These are phyloP conservation scores for Gypsophila paniculata DNA, from an alignment of 179 eudicot species.

Conservation along the genomic window DNA sequence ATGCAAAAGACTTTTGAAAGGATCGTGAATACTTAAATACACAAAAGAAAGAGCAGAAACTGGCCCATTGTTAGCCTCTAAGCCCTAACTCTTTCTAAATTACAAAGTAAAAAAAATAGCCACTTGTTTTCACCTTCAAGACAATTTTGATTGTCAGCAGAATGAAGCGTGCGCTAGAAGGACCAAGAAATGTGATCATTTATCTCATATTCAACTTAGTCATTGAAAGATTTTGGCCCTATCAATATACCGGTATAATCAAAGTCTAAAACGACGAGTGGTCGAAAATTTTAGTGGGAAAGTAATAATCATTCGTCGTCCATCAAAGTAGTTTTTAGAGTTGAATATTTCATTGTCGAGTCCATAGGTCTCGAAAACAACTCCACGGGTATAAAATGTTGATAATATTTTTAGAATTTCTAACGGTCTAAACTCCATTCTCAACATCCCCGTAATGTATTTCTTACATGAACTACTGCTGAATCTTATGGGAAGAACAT, in stretches of 20 bases:
- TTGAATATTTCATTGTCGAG: not conserved
- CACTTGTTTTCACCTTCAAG: constrained; percentile 4
- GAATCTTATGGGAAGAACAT: no score
- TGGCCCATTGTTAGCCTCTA: not conserved
- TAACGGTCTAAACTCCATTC: not conserved
- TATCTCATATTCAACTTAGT: not conserved
- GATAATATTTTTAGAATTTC: no score
- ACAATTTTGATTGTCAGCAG: constrained; percentile 2
- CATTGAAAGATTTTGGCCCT: not conserved
- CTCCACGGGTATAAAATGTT: not conserved
- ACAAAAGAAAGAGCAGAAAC: not conserved
- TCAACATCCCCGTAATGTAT: not conserved
- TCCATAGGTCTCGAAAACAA: not conserved
- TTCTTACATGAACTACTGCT: not conserved
- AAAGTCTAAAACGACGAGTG: not conserved
- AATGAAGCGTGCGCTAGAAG: not conserved
- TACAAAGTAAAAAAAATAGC: not conserved
- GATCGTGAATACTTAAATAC: constrained; percentile 6
- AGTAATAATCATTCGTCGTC: not conserved
- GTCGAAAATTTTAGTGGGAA: not conserved
- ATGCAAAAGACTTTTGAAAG: constrained; percentile 10
- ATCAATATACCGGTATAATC: not conserved
- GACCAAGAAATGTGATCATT: not conserved
- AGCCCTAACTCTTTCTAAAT: not conserved
- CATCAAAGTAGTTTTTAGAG: not conserved